Evolutionary conservation across 129 eudicot species (phyloP), one percentile per base, ranked within the genome.

Genomic region (Deinandra increscens): DNA sequence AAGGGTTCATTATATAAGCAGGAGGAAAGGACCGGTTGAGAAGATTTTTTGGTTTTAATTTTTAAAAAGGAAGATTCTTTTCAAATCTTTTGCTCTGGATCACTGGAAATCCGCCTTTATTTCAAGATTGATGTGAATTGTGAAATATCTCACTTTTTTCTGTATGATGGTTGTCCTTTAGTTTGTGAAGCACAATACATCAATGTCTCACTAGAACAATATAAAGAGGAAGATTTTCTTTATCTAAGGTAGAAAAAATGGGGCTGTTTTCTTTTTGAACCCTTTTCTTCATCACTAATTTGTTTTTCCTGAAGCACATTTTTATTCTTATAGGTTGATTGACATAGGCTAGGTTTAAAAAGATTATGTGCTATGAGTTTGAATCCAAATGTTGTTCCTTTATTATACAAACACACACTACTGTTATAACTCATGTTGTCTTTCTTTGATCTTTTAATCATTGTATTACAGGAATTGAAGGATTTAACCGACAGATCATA

Each of bases 1-100:
- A 73, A 66, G 64, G 51, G 76, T 36, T 53, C 69, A 53, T 74
- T 56, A 45, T 46, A 72, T 66, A 75, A 72, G 72, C 43, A n/a
- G 65, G 20, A 70, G 46, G 41, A 8, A 36, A 48, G 46, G 72
- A 51, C 67, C 63, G 15, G 0, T 17, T 9, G 76, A 71, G 41
- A 64, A 76, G 79, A 76, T 72, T 33, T 82, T 60, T 43, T 38
- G 20, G 66, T 66, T 18, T 58, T 39, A 29, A 58, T 31, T 31
- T 31, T 17, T n/a, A 37, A 48, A 50, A 69, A 76, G 76, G 49
- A 69, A 76, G 81, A 76, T 76, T 76, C 75, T 69, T 76, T 76
- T 18, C 69, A 46, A 68, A 23, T 76, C 68, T 68, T 67, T 76
- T 46, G 60, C 59, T 60, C 20, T 76, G 71, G 81, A 61, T 76